These are phyloP conservation scores for Ogataea nonfermentans DNA, from an alignment of 805 yeast genomes.

Conservation along the genomic window DNA sequence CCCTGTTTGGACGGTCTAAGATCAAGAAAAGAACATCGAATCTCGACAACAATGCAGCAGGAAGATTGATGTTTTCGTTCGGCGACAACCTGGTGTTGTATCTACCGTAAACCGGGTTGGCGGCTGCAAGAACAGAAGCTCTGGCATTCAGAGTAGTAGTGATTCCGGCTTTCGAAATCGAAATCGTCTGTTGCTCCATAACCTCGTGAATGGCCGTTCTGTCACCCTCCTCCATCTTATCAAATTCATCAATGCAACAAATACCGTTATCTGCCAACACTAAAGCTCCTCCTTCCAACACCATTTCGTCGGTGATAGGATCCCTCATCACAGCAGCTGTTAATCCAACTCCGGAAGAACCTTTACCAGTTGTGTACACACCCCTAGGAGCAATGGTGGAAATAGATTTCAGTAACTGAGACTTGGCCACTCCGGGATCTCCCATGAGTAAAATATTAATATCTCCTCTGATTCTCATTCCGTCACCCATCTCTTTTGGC, in stretches of 20 bases:
- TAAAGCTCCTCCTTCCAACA: conserved; percentile 96
- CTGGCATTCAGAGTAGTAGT: conserved; percentile 95
- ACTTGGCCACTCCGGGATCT: conserved; percentile 99
- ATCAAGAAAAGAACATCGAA: conserved; percentile 87
- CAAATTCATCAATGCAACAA: conserved; percentile 98
- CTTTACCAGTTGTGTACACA: conserved; percentile 96
- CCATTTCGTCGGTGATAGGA: conserved; percentile 98
- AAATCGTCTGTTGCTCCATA: conserved; percentile 98
- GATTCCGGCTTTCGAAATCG: conserved; percentile 96
- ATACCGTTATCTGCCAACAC: conserved; percentile 97
- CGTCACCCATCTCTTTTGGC: conserved; percentile 91
- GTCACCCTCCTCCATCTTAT: conserved; percentile 96
- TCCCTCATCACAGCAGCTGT: conserved; percentile 99
- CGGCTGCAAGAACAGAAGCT: conserved; percentile 94
- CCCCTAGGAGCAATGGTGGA: conserved; percentile 94
- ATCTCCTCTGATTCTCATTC: conserved; percentile 96
- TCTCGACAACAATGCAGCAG: conserved; percentile 93
- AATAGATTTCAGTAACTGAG: conserved; percentile 89
- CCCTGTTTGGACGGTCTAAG: conserved; percentile 79
- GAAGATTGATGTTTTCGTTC: conserved; percentile 90
- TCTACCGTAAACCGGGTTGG: conserved; percentile 95
- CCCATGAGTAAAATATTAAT: conserved; percentile 96
- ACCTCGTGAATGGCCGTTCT: conserved; percentile 98
- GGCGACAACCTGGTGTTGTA: conserved; percentile 90
- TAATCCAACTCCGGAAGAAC: conserved; percentile 97